Conservation (phyloP, 306 rosid genomes). For the Dalbergia cultrata region DNA sequence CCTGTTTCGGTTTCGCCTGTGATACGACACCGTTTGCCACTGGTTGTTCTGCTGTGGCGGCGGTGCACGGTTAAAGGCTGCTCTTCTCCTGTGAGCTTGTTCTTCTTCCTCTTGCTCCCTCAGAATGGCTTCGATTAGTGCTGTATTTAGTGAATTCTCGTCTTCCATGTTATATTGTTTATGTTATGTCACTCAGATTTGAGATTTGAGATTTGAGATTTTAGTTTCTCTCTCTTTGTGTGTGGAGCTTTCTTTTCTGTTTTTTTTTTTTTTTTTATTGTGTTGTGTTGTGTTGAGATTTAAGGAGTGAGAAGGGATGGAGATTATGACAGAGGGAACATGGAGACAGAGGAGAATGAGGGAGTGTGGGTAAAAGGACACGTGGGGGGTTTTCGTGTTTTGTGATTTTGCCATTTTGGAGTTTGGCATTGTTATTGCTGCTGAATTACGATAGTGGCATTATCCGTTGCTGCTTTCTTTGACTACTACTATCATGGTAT, state of each 20-base stretch:
- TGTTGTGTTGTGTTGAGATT: background rate
- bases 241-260: background rate
- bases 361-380: slow-evolving; percentile 39
- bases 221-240: background rate
- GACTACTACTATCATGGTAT: background rate
- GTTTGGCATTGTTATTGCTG: background rate
- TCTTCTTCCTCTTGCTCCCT: slow-evolving; percentile 62
- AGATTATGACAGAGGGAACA: slow-evolving; percentile 11
- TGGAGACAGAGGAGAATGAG: background rate
- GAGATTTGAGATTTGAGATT: no score
- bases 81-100: slow-evolving; percentile 43
- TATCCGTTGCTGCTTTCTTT: background rate
- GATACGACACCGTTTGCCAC: slow-evolving; percentile 73
- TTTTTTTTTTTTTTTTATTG: background rate
- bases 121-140: slow-evolving; percentile 69
- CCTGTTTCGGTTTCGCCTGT: slow-evolving; percentile 60
- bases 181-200: no score
- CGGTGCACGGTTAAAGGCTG: background rate
- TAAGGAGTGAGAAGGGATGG: background rate
- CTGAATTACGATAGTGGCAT: slow-evolving; percentile 38
- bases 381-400: slow-evolving; percentile 37
- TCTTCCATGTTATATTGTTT: slow-evolving; percentile 58
- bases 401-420: background rate
- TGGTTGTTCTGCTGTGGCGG: slow-evolving; percentile 31
- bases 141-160: slow-evolving; percentile 49